These are phyloP conservation scores for Aurinia saxatilis DNA, from an alignment of 345 rosid species.

Conservation along the genomic window DNA sequence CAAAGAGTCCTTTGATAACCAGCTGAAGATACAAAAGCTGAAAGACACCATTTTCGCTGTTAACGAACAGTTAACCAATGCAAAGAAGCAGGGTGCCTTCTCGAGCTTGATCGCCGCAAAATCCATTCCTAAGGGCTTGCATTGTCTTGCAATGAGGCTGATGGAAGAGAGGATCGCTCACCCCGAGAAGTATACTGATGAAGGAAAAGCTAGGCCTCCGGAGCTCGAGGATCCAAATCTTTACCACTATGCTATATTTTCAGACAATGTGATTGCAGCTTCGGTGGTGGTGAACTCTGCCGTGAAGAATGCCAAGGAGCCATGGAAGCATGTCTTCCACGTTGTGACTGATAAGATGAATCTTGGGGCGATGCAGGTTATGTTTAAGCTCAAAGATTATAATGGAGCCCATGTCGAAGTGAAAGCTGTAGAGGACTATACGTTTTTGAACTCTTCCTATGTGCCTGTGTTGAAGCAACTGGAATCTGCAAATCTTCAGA, in stretches of 20 bases:
- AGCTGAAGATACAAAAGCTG: slow-evolving; percentile 89
- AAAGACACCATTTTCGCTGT: slow-evolving; percentile 85
- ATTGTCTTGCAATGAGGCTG: slow-evolving; percentile 88
- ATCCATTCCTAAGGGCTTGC: slow-evolving; percentile 89
- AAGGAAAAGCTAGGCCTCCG: slow-evolving; percentile 53
- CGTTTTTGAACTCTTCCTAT: slow-evolving; percentile 86
- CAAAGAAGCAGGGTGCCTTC: slow-evolving; percentile 95
- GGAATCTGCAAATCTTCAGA: slow-evolving; percentile 85
- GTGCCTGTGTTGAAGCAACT: slow-evolving; percentile 87
- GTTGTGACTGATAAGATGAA: slow-evolving; percentile 99
- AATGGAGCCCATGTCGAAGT: slow-evolving; percentile 93
- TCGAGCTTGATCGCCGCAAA: slow-evolving; percentile 94
- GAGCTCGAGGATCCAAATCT: slow-evolving; percentile 83
- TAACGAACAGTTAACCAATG: slow-evolving; percentile 82
- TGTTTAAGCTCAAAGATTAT: slow-evolving; percentile 87
- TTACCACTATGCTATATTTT: slow-evolving; percentile 86
- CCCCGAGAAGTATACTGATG: slow-evolving; percentile 71
- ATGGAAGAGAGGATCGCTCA: slow-evolving; percentile 94
- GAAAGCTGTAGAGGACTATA: slow-evolving; percentile 96
- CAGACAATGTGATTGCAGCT: slow-evolving; percentile 88
- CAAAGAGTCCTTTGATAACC: slow-evolving; percentile 90
- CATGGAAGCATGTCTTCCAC: slow-evolving; percentile 88
- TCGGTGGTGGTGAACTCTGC: slow-evolving; percentile 98
- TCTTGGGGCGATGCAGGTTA: slow-evolving; percentile 98
- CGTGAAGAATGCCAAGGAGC: slow-evolving; percentile 87